Evolutionary conservation across 208 protist genomes (phyloP).

Genomic region (Balamuthia mandrillaris): DNA sequence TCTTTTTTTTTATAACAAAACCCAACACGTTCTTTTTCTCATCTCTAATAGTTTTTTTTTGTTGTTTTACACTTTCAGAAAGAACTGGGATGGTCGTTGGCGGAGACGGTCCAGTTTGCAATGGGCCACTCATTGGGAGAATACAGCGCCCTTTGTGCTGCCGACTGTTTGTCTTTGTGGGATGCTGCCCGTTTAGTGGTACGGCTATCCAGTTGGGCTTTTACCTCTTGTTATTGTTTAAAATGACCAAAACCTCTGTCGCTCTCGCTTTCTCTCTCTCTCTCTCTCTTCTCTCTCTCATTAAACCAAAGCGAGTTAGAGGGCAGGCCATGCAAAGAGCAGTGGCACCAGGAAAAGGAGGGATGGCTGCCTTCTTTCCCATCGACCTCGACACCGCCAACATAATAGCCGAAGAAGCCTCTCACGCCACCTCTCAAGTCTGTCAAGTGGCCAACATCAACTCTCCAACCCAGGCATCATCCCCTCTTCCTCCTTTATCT

Average conservation of each 20-base stretch:
- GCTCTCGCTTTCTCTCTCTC: too few relatives aligned
- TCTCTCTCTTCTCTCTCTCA: background rate
- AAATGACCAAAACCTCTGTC: too few relatives aligned
- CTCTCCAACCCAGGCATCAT: background rate
- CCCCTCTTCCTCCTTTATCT: background rate
- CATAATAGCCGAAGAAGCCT: background rate
- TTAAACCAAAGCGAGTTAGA: background rate
- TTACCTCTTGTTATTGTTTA: background rate
- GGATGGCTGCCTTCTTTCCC: slow-evolving; percentile 21
- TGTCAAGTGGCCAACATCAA: slow-evolving; percentile 38
- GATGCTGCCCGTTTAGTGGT: background rate
- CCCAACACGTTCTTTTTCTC: too few relatives aligned
- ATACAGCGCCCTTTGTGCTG: background rate
- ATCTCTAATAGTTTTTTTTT: background rate
- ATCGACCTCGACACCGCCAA: background rate
- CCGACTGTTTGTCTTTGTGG: background rate
- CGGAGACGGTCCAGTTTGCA: background rate
- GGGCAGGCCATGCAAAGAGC: slow-evolving; percentile 28
- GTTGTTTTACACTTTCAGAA: background rate
- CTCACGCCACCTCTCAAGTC: background rate
- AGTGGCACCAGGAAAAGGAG: background rate
- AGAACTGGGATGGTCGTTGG: background rate
- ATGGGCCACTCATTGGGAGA: slow-evolving; percentile 16
- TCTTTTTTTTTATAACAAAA: background rate
- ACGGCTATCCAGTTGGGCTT: background rate